These are phyloP conservation scores for Ballota nigra DNA, from an alignment of 257 asterid genomes.

Conservation along the genomic window DNA sequence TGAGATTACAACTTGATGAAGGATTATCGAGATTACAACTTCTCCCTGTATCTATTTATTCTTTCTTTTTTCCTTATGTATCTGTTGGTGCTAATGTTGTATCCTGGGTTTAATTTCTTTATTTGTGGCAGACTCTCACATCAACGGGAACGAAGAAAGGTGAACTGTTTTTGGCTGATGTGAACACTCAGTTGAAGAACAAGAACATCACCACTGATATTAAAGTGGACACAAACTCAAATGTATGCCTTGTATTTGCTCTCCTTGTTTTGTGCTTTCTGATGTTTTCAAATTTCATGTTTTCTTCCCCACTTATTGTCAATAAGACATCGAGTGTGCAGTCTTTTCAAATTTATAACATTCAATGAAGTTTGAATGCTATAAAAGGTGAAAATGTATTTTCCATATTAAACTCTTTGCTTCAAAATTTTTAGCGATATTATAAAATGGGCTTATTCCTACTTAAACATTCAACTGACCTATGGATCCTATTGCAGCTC, in stretches of 20 bases:
- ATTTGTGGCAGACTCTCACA: slow-evolving; percentile 49
- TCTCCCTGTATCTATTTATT: not conserved
- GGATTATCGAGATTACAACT: not conserved
- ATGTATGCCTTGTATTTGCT: slow-evolving; percentile 29
- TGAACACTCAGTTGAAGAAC: slow-evolving; percentile 58
- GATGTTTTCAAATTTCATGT: not conserved
- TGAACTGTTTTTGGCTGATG: slow-evolving; percentile 51
- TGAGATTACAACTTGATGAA: not conserved
- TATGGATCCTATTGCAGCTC: slow-evolving; percentile 40
- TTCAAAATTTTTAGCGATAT: not conserved
- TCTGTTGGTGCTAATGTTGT: not conserved
- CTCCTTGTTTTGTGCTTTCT: not conserved
- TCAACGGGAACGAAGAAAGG: slow-evolving; percentile 60
- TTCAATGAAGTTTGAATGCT: not conserved
- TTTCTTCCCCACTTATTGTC: not conserved
- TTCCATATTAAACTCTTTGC: not conserved
- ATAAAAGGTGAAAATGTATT: not conserved
- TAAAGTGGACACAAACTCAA: slow-evolving; percentile 61
- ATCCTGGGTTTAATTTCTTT: not conserved
- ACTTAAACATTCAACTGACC: slow-evolving; percentile 1
- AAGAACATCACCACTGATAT: slow-evolving; percentile 59
- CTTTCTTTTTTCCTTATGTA: not conserved
- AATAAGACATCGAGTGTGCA: not conserved
- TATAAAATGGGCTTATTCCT: not conserved
- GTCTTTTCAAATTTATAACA: not conserved